phyloP scores from a whole-genome alignment of 129 eudicot genomes.

The Oenanthe sinensis region DNA sequence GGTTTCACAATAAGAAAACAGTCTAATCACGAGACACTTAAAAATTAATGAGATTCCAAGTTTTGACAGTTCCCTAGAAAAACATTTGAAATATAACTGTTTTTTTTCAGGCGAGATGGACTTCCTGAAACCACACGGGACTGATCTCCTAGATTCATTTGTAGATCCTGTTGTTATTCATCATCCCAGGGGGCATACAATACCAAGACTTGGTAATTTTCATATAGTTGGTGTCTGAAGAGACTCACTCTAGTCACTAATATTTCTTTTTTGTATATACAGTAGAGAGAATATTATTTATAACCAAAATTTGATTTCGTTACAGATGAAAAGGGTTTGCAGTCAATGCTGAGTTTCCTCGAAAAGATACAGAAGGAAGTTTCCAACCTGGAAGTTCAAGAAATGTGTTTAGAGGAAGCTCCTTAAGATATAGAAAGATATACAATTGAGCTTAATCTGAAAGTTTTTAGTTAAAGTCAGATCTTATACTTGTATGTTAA shows the following conservation, averaged over 20 bases:
- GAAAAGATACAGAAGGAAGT: slow-evolving; percentile 45
- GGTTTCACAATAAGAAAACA: neutral
- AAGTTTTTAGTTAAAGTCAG: neutral
- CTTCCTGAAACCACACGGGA: slow-evolving; percentile 52
- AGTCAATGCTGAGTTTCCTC: slow-evolving; percentile 37
- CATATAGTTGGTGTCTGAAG: neutral
- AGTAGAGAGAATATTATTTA: neutral
- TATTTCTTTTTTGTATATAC: neutral
- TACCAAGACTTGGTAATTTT: slow-evolving; percentile 62
- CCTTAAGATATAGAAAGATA: neutral
- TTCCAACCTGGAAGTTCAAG: slow-evolving; percentile 26
- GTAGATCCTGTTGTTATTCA: slow-evolving; percentile 57
- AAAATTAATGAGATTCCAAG: neutral
- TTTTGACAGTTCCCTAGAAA: neutral
- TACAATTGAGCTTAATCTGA: neutral
- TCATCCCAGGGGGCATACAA: slow-evolving; percentile 86
- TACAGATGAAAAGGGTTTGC: slow-evolving; percentile 51
- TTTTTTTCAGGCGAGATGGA: slow-evolving; percentile 50
- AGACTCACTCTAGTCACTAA: neutral
- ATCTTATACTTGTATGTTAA: too few relatives aligned
- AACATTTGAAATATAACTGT: neutral
- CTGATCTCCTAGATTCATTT: slow-evolving; percentile 41
- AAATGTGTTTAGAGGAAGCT: neutral
- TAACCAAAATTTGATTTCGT: neutral
- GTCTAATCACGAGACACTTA: too few relatives aligned